A percentile compares a stretch with the other conserved stretches of the same genome.
phyloP scores from a whole-genome alignment of 345 rosid species.

The Hypericum perforatum region DNA sequence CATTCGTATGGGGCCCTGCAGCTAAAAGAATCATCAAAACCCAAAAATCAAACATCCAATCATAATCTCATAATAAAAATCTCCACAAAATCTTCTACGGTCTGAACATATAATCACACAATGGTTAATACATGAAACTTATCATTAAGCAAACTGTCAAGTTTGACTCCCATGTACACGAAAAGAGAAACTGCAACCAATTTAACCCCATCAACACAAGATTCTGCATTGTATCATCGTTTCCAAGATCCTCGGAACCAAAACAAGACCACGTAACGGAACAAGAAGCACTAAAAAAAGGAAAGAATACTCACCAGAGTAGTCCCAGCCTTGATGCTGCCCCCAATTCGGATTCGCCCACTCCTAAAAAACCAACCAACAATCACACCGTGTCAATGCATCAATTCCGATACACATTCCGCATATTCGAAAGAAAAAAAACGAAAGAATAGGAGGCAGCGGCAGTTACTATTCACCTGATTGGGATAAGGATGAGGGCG shows the following conservation, averaged over 20 bases:
- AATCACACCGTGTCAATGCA: not conserved
- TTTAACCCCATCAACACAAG: no score
- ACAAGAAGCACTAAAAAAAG: not conserved
- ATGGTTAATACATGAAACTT: no score
- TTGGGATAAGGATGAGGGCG: constrained; percentile 30
- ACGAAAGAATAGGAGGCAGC: not conserved
- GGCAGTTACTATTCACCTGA: constrained; percentile 24
- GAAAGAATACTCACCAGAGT: constrained; percentile 28
- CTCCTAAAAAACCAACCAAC: constrained; percentile 37
- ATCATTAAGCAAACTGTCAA: no score
- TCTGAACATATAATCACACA: no score
- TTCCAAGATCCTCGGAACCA: not conserved
- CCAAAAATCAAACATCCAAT: not conserved
- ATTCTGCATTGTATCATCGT: no score
- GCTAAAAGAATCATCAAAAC: constrained; percentile 12
- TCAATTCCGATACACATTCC: not conserved
- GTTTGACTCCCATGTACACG: no score
- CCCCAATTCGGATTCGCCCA: constrained; percentile 60
- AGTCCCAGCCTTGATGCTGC: constrained; percentile 51
- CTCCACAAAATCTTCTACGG: no score
- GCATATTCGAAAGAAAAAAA: not conserved
- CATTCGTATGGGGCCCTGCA: constrained; percentile 39
- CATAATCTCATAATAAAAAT: no score
- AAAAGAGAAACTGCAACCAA: no score
- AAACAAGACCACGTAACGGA: not conserved